Evolutionary conservation across 2,329 filamentous ascomycete species (phyloP).

Genomic region (Cladophialophora bantiana): DNA sequence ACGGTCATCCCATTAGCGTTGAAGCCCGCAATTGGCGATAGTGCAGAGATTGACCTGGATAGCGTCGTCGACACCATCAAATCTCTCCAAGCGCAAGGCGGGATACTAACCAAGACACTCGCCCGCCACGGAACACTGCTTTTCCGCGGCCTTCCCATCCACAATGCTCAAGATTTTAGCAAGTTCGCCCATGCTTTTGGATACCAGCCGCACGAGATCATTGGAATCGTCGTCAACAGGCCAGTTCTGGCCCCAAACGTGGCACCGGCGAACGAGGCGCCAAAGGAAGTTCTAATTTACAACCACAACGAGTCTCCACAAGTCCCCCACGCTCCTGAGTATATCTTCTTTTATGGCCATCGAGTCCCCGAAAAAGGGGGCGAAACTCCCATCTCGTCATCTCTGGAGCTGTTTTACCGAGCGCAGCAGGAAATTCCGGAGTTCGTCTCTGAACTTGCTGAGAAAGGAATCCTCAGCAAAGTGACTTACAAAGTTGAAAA

Average conservation of each 20-base stretch:
- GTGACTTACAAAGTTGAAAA: slow-evolving; percentile 53
- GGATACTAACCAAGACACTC: slow-evolving; percentile 51
- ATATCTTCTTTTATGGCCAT: slow-evolving; percentile 60
- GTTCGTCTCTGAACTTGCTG: slow-evolving; percentile 52
- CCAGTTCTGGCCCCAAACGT: slow-evolving; percentile 55
- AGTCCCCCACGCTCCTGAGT: slow-evolving; percentile 60
- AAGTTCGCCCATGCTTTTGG: slow-evolving; percentile 60
- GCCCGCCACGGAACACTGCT: slow-evolving; percentile 56
- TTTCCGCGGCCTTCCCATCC: slow-evolving; percentile 57
- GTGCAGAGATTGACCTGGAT: slow-evolving; percentile 44
- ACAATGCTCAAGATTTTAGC: slow-evolving; percentile 56
- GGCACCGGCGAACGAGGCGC: slow-evolving; percentile 58
- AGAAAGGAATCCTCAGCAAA: slow-evolving; percentile 55
- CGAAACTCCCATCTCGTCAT: slow-evolving; percentile 58
- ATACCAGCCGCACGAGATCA: slow-evolving; percentile 58
- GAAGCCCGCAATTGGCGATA: slow-evolving; percentile 42
- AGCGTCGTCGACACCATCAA: slow-evolving; percentile 49
- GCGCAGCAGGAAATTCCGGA: slow-evolving; percentile 57
- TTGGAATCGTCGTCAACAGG: slow-evolving; percentile 58
- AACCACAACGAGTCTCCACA: slow-evolving; percentile 61
- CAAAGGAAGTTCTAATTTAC: slow-evolving; percentile 58
- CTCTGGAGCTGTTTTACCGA: slow-evolving; percentile 55
- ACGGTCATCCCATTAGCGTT: slow-evolving; percentile 53
- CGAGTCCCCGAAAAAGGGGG: slow-evolving; percentile 47
- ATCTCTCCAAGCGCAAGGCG: slow-evolving; percentile 46